Percentiles rank a stretch among this genome's conserved stretches.
Conservation (phyloP, 2,329 filamentous ascomycete genomes). For the Xylaria sp. region DNA sequence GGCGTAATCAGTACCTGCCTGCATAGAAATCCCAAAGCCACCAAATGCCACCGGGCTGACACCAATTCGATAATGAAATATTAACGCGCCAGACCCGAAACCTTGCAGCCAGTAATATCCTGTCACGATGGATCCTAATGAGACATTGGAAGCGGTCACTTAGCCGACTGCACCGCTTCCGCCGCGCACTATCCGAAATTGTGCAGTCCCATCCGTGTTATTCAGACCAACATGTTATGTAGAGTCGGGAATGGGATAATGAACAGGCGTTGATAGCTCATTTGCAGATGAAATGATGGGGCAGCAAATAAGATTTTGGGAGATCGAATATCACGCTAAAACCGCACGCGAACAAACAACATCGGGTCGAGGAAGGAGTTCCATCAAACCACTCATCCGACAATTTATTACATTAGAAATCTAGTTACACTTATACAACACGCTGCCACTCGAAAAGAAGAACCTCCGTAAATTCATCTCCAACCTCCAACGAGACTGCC, state of each 20-base stretch:
- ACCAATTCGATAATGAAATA: constrained; percentile 15
- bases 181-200: not conserved
- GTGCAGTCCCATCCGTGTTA: not conserved
- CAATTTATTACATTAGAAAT: too few relatives aligned
- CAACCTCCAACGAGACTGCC: constrained; percentile 2
- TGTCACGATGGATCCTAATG: constrained; percentile 17
- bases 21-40: not conserved
- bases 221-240: not conserved
- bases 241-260: not conserved
- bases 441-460: not conserved
- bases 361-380: not conserved
- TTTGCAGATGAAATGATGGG: not conserved
- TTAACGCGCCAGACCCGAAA: constrained; percentile 6
- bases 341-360: not conserved
- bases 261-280: not conserved
- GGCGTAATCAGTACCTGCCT: too few relatives aligned
- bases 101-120: constrained; percentile 2
- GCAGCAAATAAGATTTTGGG: not conserved
- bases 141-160: constrained; percentile 34
- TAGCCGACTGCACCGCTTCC: constrained; percentile 24
- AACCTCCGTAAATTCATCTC: too few relatives aligned
- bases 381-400: not conserved
- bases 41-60: constrained; percentile 1
- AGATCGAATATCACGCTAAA: not conserved
- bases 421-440: too few relatives aligned